Conservation (phyloP, 148 eudicot genomes). For the Polygonum aviculare region DNA sequence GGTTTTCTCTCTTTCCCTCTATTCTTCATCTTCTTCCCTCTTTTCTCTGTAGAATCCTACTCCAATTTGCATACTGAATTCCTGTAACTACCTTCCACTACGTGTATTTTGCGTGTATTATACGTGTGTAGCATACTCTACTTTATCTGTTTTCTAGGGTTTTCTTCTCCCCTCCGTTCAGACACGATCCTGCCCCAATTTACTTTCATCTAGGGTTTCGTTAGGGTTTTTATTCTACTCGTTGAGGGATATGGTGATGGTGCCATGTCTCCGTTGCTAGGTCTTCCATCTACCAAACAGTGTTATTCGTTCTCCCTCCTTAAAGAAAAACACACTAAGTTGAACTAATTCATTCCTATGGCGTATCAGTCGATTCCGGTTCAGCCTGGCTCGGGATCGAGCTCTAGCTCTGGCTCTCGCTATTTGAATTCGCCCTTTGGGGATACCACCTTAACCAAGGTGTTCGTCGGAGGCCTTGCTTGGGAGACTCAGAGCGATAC, state of each 20-base stretch:
- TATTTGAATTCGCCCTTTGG: constrained; percentile 59
- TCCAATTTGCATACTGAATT: background rate
- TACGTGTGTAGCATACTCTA: background rate
- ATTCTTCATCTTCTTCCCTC: background rate
- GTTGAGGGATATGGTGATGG: background rate
- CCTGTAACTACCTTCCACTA: background rate
- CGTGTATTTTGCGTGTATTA: background rate
- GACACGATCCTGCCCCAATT: background rate
- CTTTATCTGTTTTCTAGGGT: background rate
- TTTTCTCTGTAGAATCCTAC: background rate
- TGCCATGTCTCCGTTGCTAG: background rate
- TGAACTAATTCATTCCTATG: constrained; percentile 15
- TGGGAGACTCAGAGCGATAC: constrained; percentile 96
- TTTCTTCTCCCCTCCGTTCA: background rate
- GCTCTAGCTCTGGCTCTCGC: constrained; percentile 48
- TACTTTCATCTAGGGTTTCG: background rate
- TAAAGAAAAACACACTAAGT: background rate
- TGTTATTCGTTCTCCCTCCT: background rate
- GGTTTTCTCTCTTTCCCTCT: background rate
- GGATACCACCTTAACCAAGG: constrained; percentile 81
- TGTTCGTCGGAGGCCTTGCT: constrained; percentile 90
- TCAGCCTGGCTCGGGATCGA: constrained; percentile 53
- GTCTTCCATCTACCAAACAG: background rate
- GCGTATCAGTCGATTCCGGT: constrained; percentile 53
- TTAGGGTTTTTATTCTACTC: background rate